phyloP scores from a whole-genome alignment of 2,329 filamentous ascomycete species.

The Fusarium virguliforme region DNA sequence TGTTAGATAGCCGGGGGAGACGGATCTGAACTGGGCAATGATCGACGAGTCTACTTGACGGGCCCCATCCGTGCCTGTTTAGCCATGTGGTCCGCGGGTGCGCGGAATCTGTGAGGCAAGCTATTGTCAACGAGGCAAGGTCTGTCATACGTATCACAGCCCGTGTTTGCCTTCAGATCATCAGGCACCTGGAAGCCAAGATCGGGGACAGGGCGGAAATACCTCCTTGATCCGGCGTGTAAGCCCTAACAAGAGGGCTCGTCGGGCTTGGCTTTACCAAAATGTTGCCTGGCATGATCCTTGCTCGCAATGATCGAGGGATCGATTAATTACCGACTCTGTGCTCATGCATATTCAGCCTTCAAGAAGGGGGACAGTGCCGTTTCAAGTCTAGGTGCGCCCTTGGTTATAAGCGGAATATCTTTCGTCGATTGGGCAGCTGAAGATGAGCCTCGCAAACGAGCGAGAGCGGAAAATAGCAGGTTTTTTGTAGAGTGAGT shows the following conservation, averaged over 20 bases:
- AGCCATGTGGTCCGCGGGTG: constrained; percentile 3
- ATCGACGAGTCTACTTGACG: constrained; percentile 9
- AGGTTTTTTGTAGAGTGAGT: too few species aligned
- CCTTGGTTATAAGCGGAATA: constrained; percentile 5
- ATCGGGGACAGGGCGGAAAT: constrained; percentile 18
- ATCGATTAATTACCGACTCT: constrained; percentile 4
- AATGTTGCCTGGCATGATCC: not conserved
- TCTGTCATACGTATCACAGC: not conserved
- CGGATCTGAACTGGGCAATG: constrained; percentile 1
- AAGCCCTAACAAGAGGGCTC: constrained; percentile 10
- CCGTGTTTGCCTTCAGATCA: not conserved
- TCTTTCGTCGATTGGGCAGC: not conserved
- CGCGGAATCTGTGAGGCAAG: constrained; percentile 8
- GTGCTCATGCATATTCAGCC: constrained; percentile 2
- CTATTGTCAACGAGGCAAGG: not conserved
- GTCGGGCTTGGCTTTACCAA: constrained; percentile 11
- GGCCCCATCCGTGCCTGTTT: constrained; percentile 15
- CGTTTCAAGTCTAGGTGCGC: constrained; percentile 13
- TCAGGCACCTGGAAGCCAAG: not conserved
- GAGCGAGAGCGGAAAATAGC: not conserved
- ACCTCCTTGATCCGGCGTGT: not conserved
- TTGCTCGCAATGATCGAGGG: not conserved
- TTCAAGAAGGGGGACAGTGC: constrained; percentile 9
- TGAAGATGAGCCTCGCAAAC: not conserved
- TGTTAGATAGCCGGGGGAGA: constrained; percentile 16